Evolutionary conservation across 805 yeast genomes (phyloP).

Genomic region (Candida orba): DNA sequence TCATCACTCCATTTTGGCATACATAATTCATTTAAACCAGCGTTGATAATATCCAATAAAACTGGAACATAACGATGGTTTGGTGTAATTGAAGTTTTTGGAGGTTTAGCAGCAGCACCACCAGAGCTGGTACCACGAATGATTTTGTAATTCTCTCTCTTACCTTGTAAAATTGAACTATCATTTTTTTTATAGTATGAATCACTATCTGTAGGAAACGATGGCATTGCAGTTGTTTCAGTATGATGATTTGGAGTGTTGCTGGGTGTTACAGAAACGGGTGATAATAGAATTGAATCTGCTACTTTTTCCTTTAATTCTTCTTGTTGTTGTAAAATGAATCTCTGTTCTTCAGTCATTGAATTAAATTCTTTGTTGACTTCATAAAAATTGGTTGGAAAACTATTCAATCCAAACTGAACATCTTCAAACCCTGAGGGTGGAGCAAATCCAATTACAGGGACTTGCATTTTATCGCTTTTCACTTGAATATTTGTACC

Average conservation of each 20-base stretch:
- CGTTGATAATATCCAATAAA: constrained; percentile 37
- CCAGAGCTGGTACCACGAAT: constrained; percentile 55
- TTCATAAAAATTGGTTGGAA: too few species aligned
- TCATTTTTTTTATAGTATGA: not conserved
- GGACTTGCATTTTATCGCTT: too few species aligned
- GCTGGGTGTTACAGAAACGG: constrained; percentile 10
- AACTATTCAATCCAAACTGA: too few species aligned
- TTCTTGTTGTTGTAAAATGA: too few species aligned
- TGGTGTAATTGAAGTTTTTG: constrained; percentile 29
- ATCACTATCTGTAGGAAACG: not conserved
- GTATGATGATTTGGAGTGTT: constrained; percentile 1
- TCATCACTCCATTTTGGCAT: constrained; percentile 40
- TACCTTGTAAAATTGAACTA: not conserved
- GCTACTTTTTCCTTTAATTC: too few species aligned
- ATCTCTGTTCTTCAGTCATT: too few species aligned
- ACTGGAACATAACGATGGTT: constrained; percentile 36
- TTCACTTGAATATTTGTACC: too few species aligned
- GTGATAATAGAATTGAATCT: constrained; percentile 14
- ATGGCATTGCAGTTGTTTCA: constrained; percentile 4
- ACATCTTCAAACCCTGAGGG: too few species aligned
- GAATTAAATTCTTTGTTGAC: too few species aligned
- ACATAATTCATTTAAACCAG: constrained; percentile 41
- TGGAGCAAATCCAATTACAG: too few species aligned
- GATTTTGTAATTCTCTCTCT: constrained; percentile 29
- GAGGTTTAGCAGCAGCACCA: constrained; percentile 50